Base-by-base conservation (phyloP, 192 early-diverging fungal species). In the Linnemannia schmuckeri region DNA sequence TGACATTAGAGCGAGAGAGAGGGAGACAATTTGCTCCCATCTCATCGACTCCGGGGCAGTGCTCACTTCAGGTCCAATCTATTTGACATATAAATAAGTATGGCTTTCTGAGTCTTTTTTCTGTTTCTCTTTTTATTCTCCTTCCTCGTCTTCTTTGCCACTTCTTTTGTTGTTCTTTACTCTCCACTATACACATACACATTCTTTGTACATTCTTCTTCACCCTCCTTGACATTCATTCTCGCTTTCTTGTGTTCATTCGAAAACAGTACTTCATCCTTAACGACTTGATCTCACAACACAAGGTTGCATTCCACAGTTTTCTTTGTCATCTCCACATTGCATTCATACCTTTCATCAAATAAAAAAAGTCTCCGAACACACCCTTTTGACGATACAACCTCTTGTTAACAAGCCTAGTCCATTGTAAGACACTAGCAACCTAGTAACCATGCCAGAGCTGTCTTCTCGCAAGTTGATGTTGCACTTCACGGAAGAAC, bases 311-410 rank as follows among this genome's bases (percentile, higher is more conserved):
- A 27, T 33, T 33, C 10, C 61, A 15, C 61, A 15, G n/a, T 22
- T 52, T 52, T 61, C 61, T 63, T 33, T 63, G 0, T 30, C 61
- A 61, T 66, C 61, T 33, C 27, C 61, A 66, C 61, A 63, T 55
- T n/a, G 24, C 54, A 61, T 61, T 61, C 57, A 66, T 66, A 66
- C 61, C 61, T 33, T 66, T 66, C 30, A 30, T 33, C 61, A 66
- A 66, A 66, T 63, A 66, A 57, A 57, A 57, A 57, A 66, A 66
- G 30, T 66, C 61, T 66, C 61, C 61, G 61, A 66, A 66, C 27
- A 66, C 61, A 15, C 10, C 24, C 30, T 66, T 10, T 27, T 24
- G 61, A 66, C 61, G 1, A 66, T 4, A 5, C 0, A 5, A 15
- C 49, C 18, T 52, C 49, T 52, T 52, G 18, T 52, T 6, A 5